Base-by-base conservation (phyloP, 2,329 filamentous ascomycete genomes). In the Trichoderma oligosporum region DNA sequence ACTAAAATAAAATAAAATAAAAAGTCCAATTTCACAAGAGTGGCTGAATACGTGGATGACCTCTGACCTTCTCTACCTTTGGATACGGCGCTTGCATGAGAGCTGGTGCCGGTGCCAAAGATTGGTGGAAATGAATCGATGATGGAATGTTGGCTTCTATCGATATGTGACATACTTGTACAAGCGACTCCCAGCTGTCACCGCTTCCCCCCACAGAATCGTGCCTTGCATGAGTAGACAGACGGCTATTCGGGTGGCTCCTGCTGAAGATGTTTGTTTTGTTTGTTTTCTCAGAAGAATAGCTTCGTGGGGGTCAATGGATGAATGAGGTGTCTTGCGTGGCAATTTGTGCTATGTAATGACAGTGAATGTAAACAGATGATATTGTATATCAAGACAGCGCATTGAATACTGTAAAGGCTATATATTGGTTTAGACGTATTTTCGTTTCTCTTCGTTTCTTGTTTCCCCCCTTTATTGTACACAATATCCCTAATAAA, bases 231-330 rank as follows among this genome's bases (percentile, higher is more conserved):
- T 55, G 33, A 46, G 11, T 29, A 31, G 52, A 31, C 6, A 11
- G 27, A 55, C 41, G 52, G 52, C 24, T 55, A 38, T 45, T 29
- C 52, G 39, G 52, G 20, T 29, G n/a, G 20, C 39, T 54, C 22
- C 31, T 27, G 39, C 51, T 22, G 51, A 45, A 38, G 31, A n/a
- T n/a, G n/a, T n/a, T n/a, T n/a, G n/a, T n/a, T n/a, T n/a, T n/a
- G n/a, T n/a, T n/a, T n/a, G n/a, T n/a, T n/a, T n/a, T n/a, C n/a
- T n/a, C 8, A 45, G 31, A 36, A 27, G 31, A n/a, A 38, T 38
- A 16, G 31, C 2, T 55, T 38, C 27, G 46, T 57, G 55, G 55
- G 55, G 55, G 55, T 57, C 55, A 52, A 36, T 35, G 42, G 55
- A 52, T 29, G 33, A 39, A 44, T 27, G 31, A 46, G 22, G 3